Base-by-base conservation (phyloP, 139 green algal genomes). In the Bryopsis sp. region DNA sequence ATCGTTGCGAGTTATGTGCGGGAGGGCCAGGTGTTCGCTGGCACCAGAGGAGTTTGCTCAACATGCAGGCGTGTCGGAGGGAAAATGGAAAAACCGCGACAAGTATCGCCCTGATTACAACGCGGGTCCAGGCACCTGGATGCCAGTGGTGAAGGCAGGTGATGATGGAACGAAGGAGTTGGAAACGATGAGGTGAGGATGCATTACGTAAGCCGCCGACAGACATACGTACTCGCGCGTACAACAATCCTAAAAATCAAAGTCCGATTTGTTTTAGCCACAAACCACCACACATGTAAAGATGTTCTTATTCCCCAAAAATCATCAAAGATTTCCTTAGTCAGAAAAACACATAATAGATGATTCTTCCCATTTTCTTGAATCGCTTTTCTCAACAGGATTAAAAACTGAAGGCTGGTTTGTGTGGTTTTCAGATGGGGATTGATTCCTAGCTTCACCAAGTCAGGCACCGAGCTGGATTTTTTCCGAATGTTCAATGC, bases 371-470 rank as follows among this genome's bases (percentile, higher is more conserved):
- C n/a, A n/a, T n/a, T n/a, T n/a, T n/a, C n/a, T n/a, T n/a, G n/a
- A n/a, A n/a, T n/a, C n/a, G n/a, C n/a, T n/a, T n/a, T n/a, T n/a
- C n/a, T n/a, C n/a, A n/a, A n/a, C n/a, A n/a, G n/a, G n/a, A n/a
- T n/a, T n/a, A n/a, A n/a, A n/a, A n/a, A n/a, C n/a, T n/a, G n/a
- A n/a, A n/a, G n/a, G n/a, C n/a, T n/a, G n/a, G n/a, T n/a, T n/a
- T n/a, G n/a, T n/a, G 48, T 32, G 4, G n/a, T n/a, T 7, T 48
- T 5, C 79, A 89, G 85, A 43, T 95, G 87, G 87, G 88, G 88
- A 19, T 76, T 95, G 11, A 80, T 95, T 1, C 88, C 88, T 33
- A 79, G 58, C 48, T 95, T 81, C 70, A 89, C 83, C 15, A 88
- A 89, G 68, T 47, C 62, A 0, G 79, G 70, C 0, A 4, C 34